phyloP scores from a whole-genome alignment of 345 rosid genomes.

The Populus davidiana region DNA sequence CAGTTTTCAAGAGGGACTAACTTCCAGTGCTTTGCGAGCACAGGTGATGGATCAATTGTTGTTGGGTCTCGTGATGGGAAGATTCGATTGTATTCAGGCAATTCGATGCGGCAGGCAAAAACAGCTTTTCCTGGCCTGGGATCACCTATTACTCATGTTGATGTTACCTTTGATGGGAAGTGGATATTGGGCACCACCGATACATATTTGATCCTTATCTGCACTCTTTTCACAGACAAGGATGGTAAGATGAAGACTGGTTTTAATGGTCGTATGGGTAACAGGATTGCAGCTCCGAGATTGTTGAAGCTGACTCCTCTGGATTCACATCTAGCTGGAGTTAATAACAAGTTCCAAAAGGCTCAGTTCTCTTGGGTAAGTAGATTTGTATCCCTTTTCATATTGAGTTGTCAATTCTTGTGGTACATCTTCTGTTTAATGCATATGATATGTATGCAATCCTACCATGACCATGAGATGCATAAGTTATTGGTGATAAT shows the following conservation, averaged over 20 bases:
- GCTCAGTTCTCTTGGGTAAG: constrained; percentile 99
- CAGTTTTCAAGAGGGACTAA: constrained; percentile 98
- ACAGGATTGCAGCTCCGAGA: constrained; percentile 93
- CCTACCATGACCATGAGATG: background rate
- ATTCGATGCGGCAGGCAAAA: constrained; percentile 94
- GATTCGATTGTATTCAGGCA: constrained; percentile 82
- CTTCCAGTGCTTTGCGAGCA: constrained; percentile 95
- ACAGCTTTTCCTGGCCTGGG: constrained; percentile 99
- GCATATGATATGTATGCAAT: background rate
- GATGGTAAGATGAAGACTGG: constrained; percentile 89
- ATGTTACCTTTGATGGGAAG: constrained; percentile 95
- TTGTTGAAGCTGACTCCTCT: constrained; percentile 80
- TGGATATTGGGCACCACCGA: constrained; percentile 98
- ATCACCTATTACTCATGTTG: constrained; percentile 90
- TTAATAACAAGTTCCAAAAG: constrained; percentile 72
- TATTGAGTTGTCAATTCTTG: background rate
- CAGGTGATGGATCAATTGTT: constrained; percentile 98
- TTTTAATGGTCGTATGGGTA: constrained; percentile 95
- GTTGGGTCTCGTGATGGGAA: constrained; percentile 98
- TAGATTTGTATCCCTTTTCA: background rate
- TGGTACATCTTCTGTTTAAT: background rate
- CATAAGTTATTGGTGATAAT: background rate
- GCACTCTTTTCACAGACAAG: constrained; percentile 82
- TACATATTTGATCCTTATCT: constrained; percentile 82
- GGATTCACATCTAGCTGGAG: constrained; percentile 87